Evolutionary conservation across 495 filamentous ascomycete genomes (phyloP).

Genomic region (Cercophora samala): DNA sequence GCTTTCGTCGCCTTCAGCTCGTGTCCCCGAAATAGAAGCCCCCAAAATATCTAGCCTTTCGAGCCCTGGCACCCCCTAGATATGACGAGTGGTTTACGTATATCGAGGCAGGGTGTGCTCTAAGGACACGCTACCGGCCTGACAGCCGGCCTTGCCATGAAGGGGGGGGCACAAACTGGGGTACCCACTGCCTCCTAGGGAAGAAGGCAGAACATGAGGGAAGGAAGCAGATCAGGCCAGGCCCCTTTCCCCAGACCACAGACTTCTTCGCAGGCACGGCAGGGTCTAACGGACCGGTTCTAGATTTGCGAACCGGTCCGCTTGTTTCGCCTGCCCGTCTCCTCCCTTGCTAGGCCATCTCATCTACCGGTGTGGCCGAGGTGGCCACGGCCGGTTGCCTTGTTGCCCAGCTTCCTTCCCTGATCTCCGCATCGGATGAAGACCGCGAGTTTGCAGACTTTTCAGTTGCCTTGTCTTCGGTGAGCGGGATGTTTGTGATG

Average conservation of each 20-base stretch:
- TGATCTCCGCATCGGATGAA: not conserved
- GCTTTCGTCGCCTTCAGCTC: not conserved
- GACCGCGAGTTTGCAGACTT: not conserved
- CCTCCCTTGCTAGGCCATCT: not conserved
- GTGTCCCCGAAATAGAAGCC: not conserved
- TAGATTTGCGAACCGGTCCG: not conserved
- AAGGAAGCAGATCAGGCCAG: not conserved
- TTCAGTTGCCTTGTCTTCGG: not conserved
- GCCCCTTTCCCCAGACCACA: not conserved
- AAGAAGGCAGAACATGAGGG: not conserved
- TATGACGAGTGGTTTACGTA: not conserved
- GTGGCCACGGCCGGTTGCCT: not conserved
- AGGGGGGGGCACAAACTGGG: not conserved
- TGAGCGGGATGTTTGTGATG: not conserved
- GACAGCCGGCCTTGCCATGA: not conserved
- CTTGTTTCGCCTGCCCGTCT: not conserved
- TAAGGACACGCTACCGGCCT: not conserved
- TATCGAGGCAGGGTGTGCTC: not conserved
- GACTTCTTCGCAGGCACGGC: not conserved
- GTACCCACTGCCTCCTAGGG: not conserved
- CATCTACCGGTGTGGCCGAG: not conserved
- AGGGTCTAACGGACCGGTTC: not conserved
- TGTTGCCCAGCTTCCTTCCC: not conserved
- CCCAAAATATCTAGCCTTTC: not conserved
- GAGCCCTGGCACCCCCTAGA: not conserved